These are phyloP conservation scores for Rhododendron vialii DNA, from an alignment of 148 eudicot genomes.

Conservation along the genomic window DNA sequence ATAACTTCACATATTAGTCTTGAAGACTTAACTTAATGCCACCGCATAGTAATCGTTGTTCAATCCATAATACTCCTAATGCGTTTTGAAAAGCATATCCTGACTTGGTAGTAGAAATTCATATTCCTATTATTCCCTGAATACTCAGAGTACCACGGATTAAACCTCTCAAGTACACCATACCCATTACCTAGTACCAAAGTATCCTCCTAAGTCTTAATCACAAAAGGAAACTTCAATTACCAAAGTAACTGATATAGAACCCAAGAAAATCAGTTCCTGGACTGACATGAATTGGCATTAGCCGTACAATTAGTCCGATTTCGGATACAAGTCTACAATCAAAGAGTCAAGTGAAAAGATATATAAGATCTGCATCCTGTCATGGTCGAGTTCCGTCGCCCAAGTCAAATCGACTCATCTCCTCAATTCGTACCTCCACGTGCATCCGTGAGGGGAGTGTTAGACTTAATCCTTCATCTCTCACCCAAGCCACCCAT, in stretches of 20 bases:
- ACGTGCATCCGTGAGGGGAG: too few species aligned
- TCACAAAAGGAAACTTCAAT: not conserved
- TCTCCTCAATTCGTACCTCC: too few species aligned
- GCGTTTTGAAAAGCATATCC: not conserved
- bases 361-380: not conserved
- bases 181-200: not conserved
- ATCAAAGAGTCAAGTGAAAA: not conserved
- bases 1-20: not conserved
- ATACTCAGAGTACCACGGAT: not conserved
- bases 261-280: not conserved
- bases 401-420: too few species aligned
- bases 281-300: not conserved
- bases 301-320: not conserved
- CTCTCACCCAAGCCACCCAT: too few species aligned
- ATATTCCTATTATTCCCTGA: not conserved
- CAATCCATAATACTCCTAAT: not conserved
- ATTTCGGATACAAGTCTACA: not conserved
- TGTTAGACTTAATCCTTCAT: too few species aligned
- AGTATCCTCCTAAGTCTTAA: not conserved
- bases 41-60: not conserved
- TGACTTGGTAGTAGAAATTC: not conserved
- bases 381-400: not conserved
- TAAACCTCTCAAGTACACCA: not conserved
- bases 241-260: not conserved
- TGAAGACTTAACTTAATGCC: not conserved